Evolutionary conservation across 257 asterid genomes (phyloP).

Genomic region (Nicotiana sylvestris): DNA sequence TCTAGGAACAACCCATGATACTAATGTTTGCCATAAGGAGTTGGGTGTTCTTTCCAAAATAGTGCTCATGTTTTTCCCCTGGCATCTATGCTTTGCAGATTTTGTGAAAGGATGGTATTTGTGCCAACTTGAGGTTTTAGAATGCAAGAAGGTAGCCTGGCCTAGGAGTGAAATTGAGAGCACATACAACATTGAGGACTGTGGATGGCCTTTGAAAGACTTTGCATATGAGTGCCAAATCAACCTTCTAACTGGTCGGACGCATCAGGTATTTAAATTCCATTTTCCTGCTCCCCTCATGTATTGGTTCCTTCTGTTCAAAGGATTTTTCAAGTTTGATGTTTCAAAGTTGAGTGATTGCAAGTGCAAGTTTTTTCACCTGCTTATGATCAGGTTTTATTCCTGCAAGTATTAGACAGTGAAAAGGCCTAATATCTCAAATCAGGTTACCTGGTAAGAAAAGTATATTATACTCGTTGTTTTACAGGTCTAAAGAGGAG

Average conservation of each 20-base stretch:
- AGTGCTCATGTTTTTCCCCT: background rate
- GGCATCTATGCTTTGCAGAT: slow-evolving; percentile 41
- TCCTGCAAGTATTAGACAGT: background rate
- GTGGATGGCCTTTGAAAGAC: slow-evolving; percentile 73
- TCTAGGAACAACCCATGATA: background rate
- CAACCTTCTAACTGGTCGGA: slow-evolving; percentile 85
- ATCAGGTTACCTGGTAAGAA: background rate
- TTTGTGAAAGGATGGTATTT: slow-evolving; percentile 53
- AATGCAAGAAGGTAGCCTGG: slow-evolving; percentile 88
- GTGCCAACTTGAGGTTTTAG: slow-evolving; percentile 94
- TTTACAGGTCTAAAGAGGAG: background rate
- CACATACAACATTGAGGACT: slow-evolving; percentile 45
- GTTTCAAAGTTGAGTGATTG: background rate
- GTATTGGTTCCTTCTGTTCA: background rate
- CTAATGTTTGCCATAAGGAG: background rate
- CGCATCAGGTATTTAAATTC: slow-evolving; percentile 73
- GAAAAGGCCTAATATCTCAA: background rate
- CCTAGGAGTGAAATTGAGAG: slow-evolving; percentile 44
- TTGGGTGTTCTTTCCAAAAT: background rate
- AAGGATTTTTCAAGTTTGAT: background rate
- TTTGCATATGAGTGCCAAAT: slow-evolving; percentile 83
- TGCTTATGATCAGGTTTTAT: background rate
- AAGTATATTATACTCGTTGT: background rate
- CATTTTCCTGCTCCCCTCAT: background rate
- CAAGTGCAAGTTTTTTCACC: background rate